phyloP scores from a whole-genome alignment of 768 basidiomycete genomes.

The Lactarius trivialis region DNA sequence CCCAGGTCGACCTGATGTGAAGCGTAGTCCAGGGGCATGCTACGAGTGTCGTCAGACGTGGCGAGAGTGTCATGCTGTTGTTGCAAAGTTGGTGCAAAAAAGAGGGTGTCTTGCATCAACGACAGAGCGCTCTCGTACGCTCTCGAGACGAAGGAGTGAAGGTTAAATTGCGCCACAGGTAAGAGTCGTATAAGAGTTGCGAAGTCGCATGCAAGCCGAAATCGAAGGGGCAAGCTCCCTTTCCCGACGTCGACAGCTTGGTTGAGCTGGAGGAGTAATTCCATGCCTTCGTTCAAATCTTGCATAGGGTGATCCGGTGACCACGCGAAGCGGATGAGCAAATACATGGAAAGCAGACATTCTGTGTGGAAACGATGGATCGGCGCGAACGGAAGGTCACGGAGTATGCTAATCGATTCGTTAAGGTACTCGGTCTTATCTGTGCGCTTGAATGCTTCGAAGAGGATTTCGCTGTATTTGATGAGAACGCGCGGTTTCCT shows the following conservation, averaged over 20 bases:
- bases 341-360: background rate
- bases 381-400: background rate
- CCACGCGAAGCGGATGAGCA: background rate
- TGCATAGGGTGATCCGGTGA: background rate
- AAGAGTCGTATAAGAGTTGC: too few relatives aligned
- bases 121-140: background rate
- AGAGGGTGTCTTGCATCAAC: background rate
- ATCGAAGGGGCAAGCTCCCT: background rate
- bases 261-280: background rate
- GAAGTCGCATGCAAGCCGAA: background rate
- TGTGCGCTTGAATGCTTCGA: background rate
- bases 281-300: background rate
- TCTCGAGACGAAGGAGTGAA: background rate
- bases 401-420: background rate
- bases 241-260: too few relatives aligned
- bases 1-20: background rate
- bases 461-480: background rate
- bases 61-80: background rate
- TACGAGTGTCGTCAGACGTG: background rate
- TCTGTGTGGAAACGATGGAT: rapidly evolving
- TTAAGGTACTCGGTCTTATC: background rate
- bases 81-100: background rate
- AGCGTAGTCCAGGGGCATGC: background rate
- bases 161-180: background rate
- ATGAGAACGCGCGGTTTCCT: rapidly evolving